Evolutionary conservation across 2,329 filamentous ascomycete genomes (phyloP).

Genomic region (Calycina herbarum): DNA sequence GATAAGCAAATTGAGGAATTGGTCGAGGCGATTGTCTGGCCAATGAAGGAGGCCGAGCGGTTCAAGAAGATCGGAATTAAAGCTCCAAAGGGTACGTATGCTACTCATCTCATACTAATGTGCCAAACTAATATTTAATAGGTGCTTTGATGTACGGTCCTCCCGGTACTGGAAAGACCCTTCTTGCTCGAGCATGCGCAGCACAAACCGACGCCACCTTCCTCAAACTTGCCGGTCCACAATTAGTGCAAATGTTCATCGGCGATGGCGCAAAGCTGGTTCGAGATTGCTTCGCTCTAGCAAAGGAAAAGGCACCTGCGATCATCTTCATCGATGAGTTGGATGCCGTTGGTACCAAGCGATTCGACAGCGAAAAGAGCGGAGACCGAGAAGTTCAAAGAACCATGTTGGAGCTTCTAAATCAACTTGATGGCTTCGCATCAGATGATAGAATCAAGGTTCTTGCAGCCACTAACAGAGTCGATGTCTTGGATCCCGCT

Average conservation of each 20-base stretch:
- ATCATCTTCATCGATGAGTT: constrained; percentile 99
- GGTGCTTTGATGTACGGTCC: constrained; percentile 98
- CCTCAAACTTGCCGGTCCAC: constrained; percentile 94
- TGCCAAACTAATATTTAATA: constrained; percentile 41
- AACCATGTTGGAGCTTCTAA: constrained; percentile 97
- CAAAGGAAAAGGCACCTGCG: constrained; percentile 97
- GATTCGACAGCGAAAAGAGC: constrained; percentile 97
- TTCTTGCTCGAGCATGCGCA: constrained; percentile 91
- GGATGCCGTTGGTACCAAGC: constrained; percentile 97
- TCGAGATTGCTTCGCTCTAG: constrained; percentile 93
- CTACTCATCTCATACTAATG: not conserved
- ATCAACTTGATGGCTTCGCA: constrained; percentile 97
- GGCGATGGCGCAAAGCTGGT: constrained; percentile 98
- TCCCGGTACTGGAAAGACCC: constrained; percentile 85
- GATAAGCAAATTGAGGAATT: constrained; percentile 99
- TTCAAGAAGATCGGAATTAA: constrained; percentile 99
- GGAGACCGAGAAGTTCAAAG: constrained; percentile 97
- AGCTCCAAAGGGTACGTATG: constrained; percentile 82
- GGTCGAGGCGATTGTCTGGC: constrained; percentile 98
- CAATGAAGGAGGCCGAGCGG: constrained; percentile 98
- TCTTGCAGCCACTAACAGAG: constrained; percentile 88
- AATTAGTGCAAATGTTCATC: constrained; percentile 99
- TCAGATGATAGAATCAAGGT: constrained; percentile 97
- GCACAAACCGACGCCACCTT: constrained; percentile 98
- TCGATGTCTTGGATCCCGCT: constrained; percentile 90